Evolutionary conservation across 768 basidiomycete genomes (phyloP), one percentile per base, ranked within the genome.

Genomic region (Dentipellis sp.): DNA sequence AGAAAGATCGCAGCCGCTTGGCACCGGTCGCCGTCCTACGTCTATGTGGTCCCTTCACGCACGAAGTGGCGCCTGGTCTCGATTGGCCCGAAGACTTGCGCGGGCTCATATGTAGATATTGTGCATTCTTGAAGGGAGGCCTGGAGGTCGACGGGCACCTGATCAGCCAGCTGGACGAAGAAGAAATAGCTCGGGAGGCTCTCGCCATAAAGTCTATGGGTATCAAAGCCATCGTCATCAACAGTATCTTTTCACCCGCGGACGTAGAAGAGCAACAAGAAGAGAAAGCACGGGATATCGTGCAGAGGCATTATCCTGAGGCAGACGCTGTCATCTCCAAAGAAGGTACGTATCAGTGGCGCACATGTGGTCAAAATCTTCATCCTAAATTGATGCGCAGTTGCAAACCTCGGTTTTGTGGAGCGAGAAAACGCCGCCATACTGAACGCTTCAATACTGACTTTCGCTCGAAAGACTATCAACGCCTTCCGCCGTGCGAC

Each of bases 341-440:
- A 7, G 42, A 19, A 45, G 42, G 42, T 45, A 19, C 7, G 42
- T 45, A 45, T 45, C 42, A 9, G 9, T 45, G 42, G 3, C n/a
- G 3, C n/a, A 10, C 12, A 0, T 45, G n/a, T 45, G 6, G 9
- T 45, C 1, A 19, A n/a, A 2, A 19, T 19, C 19, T 19, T 19
- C 19, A 64, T 63, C 8, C 70, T 68, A 21, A 66, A 17, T 42
- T 17, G 14, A 45, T 14, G 2, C 19, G 42, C 48, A 77, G 81
- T 82, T 42, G 82, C 77, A 8, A 77, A 79, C 63, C 71, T 83
- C 21, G 81, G 81, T 36, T 71, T 85, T 52, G 67, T 84, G 14
- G 81, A 83, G 59, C 75, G 84, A 46, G 84, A 86, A 64, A 86
- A 86, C 55, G 84, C 85, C 0, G 68, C 81, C 12, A 84, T 86